These are phyloP conservation scores for Didymella pomorum DNA, from an alignment of 2,329 filamentous ascomycete genomes.

Conservation along the genomic window DNA sequence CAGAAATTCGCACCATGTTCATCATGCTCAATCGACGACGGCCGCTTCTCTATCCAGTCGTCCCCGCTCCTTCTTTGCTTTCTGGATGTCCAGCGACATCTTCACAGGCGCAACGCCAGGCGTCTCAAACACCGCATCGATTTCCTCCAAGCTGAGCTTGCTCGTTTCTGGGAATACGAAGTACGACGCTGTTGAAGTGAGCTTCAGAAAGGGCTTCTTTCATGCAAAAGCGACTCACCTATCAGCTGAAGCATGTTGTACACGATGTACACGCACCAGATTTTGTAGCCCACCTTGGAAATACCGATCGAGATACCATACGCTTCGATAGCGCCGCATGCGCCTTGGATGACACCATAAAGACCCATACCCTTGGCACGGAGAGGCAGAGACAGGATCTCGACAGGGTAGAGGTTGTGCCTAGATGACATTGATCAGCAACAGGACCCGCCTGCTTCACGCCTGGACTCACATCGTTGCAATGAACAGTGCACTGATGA, in stretches of 20 bases:
- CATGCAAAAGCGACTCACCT: conserved; percentile 6
- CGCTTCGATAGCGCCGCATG: conserved; percentile 54
- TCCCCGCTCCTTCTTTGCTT: conserved; percentile 18
- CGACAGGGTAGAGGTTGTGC: conserved; percentile 58
- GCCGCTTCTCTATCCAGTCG: conserved; percentile 15
- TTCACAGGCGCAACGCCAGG: conserved; percentile 54
- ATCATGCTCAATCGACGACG: not conserved
- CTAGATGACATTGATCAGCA: not conserved
- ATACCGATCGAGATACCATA: conserved; percentile 61
- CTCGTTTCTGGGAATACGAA: conserved; percentile 64
- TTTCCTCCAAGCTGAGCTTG: conserved; percentile 62
- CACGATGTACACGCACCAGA: conserved; percentile 61
- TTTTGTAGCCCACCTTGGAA: conserved; percentile 59
- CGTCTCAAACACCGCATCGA: conserved; percentile 65
- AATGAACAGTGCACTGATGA: conserved; percentile 56
- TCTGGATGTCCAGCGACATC: conserved; percentile 45
- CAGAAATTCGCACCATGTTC: not conserved
- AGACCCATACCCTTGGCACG: conserved; percentile 55
- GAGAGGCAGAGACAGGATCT: conserved; percentile 55
- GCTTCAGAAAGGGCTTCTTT: not conserved
- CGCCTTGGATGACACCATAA: conserved; percentile 57
- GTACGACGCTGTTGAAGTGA: conserved; percentile 48
- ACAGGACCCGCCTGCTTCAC: not conserved
- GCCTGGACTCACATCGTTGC: conserved; percentile 51
- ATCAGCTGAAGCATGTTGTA: conserved; percentile 60